Evolutionary conservation across 2,329 filamentous ascomycete genomes (phyloP), one percentile per base, ranked within the genome.

Genomic region (Tolypocladium endophyticum): DNA sequence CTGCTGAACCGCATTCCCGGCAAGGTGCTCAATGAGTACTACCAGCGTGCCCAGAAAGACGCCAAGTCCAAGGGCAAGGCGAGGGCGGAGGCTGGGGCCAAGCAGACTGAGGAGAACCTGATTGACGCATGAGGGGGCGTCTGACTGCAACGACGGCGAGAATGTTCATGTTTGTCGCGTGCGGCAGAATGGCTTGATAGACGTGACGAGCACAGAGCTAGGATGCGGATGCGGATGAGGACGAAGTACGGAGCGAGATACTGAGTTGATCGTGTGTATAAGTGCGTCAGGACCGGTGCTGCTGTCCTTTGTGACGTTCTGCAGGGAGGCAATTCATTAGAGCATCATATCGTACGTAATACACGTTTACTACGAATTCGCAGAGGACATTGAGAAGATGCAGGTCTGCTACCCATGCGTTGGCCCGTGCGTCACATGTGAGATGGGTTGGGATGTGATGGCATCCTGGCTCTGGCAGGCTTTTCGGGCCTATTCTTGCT

Each of bases 1-100:
- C 79, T 97, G 67, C 89, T 99, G 69, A 99, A 99, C 81, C 90
- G 95, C 77, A 92, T 94, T 71, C 90, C 90, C 61, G 85, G 86
- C 79, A 91, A 92, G 79, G 73, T 91, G 52, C 83, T 94, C 68
- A 87, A 92, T 70, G 89, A 93, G 74, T 94, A 86, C 79, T 94
- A 93, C 76, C 85, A 87, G 71, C 81, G 89, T 66, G 83, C 84
- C 60, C 77, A 81, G 57, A 81, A 81, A 68, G 82, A 86, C 63
- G 76, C 81, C 64, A 87, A 88, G 77, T 77, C 77, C 62, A 87
- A 87, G 78, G 80, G 77, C 64, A 82, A 85, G 74, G 79, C 79
- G 62, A 76, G 76, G 59, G 77, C 75, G 63, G 77, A 77, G 65
- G 74, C 66, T 25, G 66, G 69, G 60, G 65, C 67, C 7, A 68